Percentiles rank a stretch among this genome's conserved stretches.
Conservation (phyloP, 2,329 filamentous ascomycete genomes). For the Coniella lustricola region DNA sequence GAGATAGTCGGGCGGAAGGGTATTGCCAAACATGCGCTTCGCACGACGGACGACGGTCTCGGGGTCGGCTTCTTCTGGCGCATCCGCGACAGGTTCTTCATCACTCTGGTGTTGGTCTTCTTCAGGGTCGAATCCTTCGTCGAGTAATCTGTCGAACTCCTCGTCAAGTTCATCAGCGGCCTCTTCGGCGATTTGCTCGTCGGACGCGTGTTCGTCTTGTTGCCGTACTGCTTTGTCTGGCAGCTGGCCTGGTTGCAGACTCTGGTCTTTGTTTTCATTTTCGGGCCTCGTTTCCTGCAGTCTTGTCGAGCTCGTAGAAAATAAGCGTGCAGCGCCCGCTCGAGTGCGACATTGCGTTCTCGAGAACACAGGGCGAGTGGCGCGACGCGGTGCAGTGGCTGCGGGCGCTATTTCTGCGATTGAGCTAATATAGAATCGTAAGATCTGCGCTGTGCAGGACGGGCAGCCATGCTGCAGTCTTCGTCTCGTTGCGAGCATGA, state of each 20-base stretch:
- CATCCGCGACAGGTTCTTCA: background rate
- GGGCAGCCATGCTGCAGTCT: slow-evolving; percentile 31
- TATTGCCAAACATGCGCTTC: slow-evolving; percentile 69
- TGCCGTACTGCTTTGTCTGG: slow-evolving; percentile 1
- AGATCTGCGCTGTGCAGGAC: slow-evolving; percentile 30
- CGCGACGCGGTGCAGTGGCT: slow-evolving; percentile 4
- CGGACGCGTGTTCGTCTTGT: background rate
- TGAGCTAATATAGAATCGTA: slow-evolving; percentile 30
- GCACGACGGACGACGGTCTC: slow-evolving; percentile 64
- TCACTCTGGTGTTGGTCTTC: background rate
- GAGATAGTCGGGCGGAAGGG: slow-evolving; percentile 64
- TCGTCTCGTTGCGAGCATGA: slow-evolving; percentile 31
- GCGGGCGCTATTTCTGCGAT: slow-evolving; percentile 20
- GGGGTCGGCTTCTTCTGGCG: slow-evolving; percentile 27
- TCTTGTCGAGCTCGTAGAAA: slow-evolving; percentile 9
- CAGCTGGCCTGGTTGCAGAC: background rate
- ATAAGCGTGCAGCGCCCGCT: slow-evolving; percentile 7
- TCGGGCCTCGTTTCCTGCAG: slow-evolving; percentile 2
- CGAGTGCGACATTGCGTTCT: slow-evolving; percentile 5
- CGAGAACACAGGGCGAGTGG: background rate
- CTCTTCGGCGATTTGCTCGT: background rate
- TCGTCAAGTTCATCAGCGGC: too few relatives aligned
- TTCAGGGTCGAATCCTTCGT: slow-evolving; percentile 9
- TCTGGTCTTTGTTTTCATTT: background rate
- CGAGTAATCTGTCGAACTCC: background rate